phyloP scores from a whole-genome alignment of 2,329 filamentous ascomycete species.

The Shiraia sp. region DNA sequence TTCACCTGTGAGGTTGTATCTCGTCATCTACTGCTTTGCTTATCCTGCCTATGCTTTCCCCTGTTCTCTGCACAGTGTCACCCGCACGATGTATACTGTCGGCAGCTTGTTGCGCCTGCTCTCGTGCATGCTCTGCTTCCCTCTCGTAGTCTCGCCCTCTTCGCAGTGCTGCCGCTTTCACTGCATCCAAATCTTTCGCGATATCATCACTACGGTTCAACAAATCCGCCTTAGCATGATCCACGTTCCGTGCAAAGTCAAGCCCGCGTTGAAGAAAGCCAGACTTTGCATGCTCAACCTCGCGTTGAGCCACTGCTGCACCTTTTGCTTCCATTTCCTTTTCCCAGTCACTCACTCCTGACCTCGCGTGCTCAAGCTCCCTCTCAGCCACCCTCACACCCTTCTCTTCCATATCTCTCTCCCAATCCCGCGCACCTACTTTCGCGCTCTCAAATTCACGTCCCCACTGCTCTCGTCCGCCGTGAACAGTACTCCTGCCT shows the following conservation, averaged over 20 bases:
- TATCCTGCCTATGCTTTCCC: conserved; percentile 13
- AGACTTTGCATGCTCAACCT: conserved; percentile 12
- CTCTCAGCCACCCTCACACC: conserved; percentile 4
- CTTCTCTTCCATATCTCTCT: conserved; percentile 9
- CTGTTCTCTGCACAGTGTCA: conserved; percentile 9
- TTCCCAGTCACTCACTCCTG: conserved; percentile 7
- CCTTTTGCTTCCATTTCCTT: conserved; percentile 11
- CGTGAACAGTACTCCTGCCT: conserved; percentile 4
- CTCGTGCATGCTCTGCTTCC: conserved; percentile 5
- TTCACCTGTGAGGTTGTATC: conserved; percentile 4
- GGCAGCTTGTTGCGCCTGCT: conserved; percentile 7
- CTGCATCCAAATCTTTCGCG: conserved; percentile 7
- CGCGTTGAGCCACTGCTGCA: conserved; percentile 5
- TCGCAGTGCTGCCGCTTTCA: conserved; percentile 4
- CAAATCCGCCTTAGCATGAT: conserved; percentile 4
- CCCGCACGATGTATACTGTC: conserved; percentile 10
- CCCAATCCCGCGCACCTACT: conserved; percentile 12
- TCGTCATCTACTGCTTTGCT: conserved; percentile 16
- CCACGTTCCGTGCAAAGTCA: conserved; percentile 3
- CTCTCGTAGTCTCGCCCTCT: conserved; percentile 5
- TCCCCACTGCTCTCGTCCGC: neutral
- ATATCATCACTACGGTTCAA: conserved; percentile 6
- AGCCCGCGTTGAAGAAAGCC: conserved; percentile 4
- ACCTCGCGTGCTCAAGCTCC: conserved; percentile 5
- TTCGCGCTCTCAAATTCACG: conserved; percentile 1